phyloP scores from a whole-genome alignment of 345 rosid species.

The Litchi chinensis region DNA sequence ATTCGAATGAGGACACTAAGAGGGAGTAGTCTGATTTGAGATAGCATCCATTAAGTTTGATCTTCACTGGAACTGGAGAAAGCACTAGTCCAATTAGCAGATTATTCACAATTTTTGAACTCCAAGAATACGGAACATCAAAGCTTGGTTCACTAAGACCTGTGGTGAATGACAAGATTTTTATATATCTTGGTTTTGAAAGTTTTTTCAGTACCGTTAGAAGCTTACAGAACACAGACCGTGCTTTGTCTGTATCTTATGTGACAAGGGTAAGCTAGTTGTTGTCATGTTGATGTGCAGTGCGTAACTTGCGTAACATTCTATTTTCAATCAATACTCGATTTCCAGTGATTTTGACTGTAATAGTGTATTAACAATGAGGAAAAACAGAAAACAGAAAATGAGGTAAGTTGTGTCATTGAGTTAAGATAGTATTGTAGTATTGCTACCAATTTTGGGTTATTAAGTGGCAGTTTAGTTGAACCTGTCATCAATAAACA shows the following conservation, averaged over 20 bases:
- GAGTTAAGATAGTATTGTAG: neutral
- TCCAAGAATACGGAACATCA: too few species aligned
- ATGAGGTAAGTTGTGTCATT: neutral
- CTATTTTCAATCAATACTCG: neutral
- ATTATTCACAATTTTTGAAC: neutral
- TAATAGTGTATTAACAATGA: neutral
- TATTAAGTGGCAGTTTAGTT: neutral
- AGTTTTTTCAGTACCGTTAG: neutral
- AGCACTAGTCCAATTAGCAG: neutral
- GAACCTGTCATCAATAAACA: neutral
- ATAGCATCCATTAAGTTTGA: neutral
- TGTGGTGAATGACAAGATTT: neutral
- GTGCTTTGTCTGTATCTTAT: neutral
- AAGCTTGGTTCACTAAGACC: too few species aligned
- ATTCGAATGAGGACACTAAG: conserved; percentile 25
- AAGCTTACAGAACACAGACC: neutral
- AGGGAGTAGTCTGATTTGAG: conserved; percentile 18
- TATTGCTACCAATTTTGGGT: neutral
- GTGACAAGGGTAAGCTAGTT: neutral
- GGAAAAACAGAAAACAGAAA: neutral
- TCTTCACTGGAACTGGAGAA: neutral
- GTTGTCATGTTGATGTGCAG: neutral
- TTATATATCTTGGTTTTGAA: neutral
- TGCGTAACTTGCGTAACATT: neutral
- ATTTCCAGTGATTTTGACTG: neutral